phyloP scores from a whole-genome alignment of 257 asterid species.

The Capsicum baccatum region DNA sequence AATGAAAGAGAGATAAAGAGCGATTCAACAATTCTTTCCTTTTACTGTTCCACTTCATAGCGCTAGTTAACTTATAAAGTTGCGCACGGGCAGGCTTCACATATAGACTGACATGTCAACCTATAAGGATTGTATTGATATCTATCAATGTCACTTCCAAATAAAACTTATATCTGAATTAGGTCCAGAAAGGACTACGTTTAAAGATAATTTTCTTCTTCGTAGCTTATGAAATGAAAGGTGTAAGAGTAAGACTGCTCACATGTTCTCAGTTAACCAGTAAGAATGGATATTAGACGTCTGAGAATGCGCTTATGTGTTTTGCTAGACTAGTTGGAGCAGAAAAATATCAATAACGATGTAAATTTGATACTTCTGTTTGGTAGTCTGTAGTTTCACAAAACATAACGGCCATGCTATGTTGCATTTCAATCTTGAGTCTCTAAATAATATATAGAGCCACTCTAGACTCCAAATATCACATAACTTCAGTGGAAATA shows the following conservation, averaged over 20 bases:
- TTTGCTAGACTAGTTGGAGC: neutral
- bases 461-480: conserved; percentile 16
- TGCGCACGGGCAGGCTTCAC: neutral
- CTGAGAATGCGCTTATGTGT: neutral
- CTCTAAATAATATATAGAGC: conserved; percentile 15
- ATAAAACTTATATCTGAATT: neutral
- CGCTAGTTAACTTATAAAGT: neutral
- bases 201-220: neutral
- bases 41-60: neutral
- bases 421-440: conserved; percentile 22
- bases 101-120: conserved; percentile 3
- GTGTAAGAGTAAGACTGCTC: conserved; percentile 1
- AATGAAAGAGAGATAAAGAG: neutral
- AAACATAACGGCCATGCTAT: neutral
- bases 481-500: conserved; percentile 9
- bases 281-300: neutral
- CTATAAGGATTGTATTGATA: neutral
- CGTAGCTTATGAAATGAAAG: neutral
- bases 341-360: neutral
- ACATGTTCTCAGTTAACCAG: conserved; percentile 7
- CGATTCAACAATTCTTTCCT: neutral
- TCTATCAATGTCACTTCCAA: neutral
- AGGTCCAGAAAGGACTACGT: neutral
- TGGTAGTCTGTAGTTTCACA: neutral
- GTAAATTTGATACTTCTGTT: conserved; percentile 6